Base-by-base conservation (phyloP, 768 basidiomycete species). In the Roridomyces roridus region DNA sequence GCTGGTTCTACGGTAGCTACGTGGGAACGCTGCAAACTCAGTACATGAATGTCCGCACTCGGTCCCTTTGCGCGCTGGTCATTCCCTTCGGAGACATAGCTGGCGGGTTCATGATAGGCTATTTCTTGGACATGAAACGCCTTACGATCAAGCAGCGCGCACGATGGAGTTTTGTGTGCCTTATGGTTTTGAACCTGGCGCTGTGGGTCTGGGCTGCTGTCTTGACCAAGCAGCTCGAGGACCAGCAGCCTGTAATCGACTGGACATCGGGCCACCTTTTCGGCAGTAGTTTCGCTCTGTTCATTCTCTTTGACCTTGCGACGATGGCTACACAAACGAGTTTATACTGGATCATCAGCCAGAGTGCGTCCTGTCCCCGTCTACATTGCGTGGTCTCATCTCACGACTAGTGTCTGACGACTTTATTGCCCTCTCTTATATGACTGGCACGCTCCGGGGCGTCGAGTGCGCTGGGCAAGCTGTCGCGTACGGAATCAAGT, bases 311-410 rank as follows among this genome's bases (percentile, higher is more conserved):
- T 28, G 70, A 73, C 46, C 59, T 70, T 21, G 70, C 65, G 23
- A 71, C 72, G 25, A 71, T 73, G 70, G 70, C 70, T 7, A 73
- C 72, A 1, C 72, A 73, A 41, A 72, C 70, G n/a, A 54, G 44
- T 41, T 46, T 73, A 21, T 73, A 67, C 62, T 73, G 70, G 70
- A 69, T 73, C 34, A 69, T 73, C 37, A 57, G 60, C 9, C 69
- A 71, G 23, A 70, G 70, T 72, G 40, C n/a, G 68, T 54, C 11
- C 24, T 10, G 18, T 35, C 4, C 28, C 15, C 15, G n/a, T 43
- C 20, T 36, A 4, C 21, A 37, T n/a, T 36, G 46, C 20, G 21
- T 3, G 29, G 23, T 29, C 21, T 35, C 7, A 41, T 26, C 14
- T 29, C 29, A 25, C 20, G 28, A 21, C 26, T 24, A 72, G 70